These are phyloP conservation scores for Apiospora koreana DNA, from an alignment of 2,329 filamentous ascomycete genomes.

Conservation along the genomic window DNA sequence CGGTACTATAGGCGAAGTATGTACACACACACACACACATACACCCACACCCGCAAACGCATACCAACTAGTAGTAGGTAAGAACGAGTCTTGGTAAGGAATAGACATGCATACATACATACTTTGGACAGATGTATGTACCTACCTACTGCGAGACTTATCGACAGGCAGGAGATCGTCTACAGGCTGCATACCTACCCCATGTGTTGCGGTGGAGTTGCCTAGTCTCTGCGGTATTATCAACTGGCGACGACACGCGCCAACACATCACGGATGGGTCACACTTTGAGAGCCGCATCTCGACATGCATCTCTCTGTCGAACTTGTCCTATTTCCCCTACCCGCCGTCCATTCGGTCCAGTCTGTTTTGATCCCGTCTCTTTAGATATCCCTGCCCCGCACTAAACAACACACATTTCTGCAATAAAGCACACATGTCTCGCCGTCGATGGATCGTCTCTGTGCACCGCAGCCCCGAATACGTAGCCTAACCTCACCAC, in stretches of 20 bases:
- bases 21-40: neutral
- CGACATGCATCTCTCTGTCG: slow-evolving; percentile 60
- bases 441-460: slow-evolving; percentile 56
- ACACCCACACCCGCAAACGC: neutral
- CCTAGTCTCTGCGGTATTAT: slow-evolving; percentile 64
- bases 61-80: neutral
- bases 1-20: neutral
- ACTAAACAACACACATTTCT: slow-evolving; percentile 48
- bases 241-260: slow-evolving; percentile 83
- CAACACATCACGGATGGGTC: slow-evolving; percentile 84
- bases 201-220: slow-evolving; percentile 62
- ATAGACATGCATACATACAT: slow-evolving; percentile 1
- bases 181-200: slow-evolving; percentile 45
- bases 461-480: slow-evolving; percentile 49
- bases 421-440: slow-evolving; percentile 68
- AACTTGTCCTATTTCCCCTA: slow-evolving; percentile 39
- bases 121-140: slow-evolving; percentile 1
- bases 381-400: slow-evolving; percentile 50
- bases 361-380: slow-evolving; percentile 38
- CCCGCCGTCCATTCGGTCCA: slow-evolving; percentile 27
- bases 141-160: slow-evolving; percentile 33
- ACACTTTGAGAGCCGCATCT: slow-evolving; percentile 70
- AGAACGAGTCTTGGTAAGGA: neutral
- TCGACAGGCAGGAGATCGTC: slow-evolving; percentile 48
- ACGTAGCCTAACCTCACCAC: slow-evolving; percentile 48